Percentiles rank a stretch among this genome's conserved stretches.
Conservation (phyloP, 2,329 filamentous ascomycete species). For the Thelonectria discophora region DNA sequence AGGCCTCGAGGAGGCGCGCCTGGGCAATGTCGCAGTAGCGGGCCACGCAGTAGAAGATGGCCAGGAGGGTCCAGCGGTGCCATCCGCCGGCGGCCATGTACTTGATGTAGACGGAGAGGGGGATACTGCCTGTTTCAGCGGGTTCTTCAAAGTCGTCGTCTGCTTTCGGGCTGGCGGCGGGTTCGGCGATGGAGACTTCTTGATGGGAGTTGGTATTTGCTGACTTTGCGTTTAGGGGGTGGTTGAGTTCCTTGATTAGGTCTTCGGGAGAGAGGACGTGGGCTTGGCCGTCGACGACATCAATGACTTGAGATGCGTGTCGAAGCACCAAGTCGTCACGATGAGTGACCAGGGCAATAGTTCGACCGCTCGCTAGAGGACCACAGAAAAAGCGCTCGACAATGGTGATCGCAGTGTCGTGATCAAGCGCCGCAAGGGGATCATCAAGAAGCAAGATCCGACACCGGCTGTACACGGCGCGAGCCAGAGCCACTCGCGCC, state of each 20-base stretch:
- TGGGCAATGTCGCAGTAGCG: constrained; percentile 72
- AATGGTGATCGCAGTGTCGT: constrained; percentile 68
- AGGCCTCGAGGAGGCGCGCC: constrained; percentile 85
- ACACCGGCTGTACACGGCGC: constrained; percentile 67
- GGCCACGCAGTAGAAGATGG: constrained; percentile 69
- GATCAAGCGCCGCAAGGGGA: constrained; percentile 69
- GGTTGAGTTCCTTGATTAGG: constrained; percentile 51
- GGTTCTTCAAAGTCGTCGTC: constrained; percentile 47
- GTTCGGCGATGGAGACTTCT: constrained; percentile 45
- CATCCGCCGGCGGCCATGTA: constrained; percentile 85
- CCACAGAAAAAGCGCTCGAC: constrained; percentile 69
- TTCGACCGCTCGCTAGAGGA: constrained; percentile 68
- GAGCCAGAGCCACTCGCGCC: constrained; percentile 69
- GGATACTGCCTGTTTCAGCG: constrained; percentile 71
- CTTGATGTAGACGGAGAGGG: constrained; percentile 80
- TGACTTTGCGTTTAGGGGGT: constrained; percentile 46
- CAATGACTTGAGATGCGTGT: constrained; percentile 78
- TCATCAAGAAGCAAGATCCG: constrained; percentile 69
- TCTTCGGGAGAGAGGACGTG: constrained; percentile 58
- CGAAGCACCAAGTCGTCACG: constrained; percentile 78
- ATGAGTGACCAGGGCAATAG: constrained; percentile 82
- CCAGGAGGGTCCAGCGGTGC: constrained; percentile 74
- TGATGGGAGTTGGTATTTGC: constrained; percentile 29
- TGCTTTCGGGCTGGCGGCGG: constrained; percentile 29
- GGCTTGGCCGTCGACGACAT: constrained; percentile 70